phyloP scores from a whole-genome alignment of 108 stramenopile genomes.

The Conticribra weissflogii region DNA sequence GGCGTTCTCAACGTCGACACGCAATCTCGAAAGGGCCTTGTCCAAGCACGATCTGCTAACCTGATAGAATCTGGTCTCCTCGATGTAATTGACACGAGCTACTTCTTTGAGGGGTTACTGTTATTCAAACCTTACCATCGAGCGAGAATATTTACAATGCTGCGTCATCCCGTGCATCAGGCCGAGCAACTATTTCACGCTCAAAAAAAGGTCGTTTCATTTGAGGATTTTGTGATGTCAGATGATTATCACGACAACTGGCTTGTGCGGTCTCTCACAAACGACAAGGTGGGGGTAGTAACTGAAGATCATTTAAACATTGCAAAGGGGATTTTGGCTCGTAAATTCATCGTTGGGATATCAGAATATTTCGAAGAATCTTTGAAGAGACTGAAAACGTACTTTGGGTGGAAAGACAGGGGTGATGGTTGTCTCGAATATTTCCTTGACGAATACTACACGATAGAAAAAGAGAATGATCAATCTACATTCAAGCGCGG shows the following conservation, averaged over 20 bases:
- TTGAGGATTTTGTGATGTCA: conserved; percentile 10
- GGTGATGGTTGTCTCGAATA: conserved; percentile 3
- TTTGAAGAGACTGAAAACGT: conserved; percentile 30
- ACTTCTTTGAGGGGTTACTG: conserved; percentile 24
- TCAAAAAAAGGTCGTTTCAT: background rate
- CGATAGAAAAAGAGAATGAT: background rate
- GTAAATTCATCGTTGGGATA: conserved; percentile 41
- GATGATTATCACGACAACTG: conserved; percentile 33
- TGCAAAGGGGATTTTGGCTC: conserved; percentile 38
- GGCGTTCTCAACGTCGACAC: conserved; percentile 32
- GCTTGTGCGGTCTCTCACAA: conserved; percentile 45
- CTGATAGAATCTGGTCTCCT: conserved; percentile 24
- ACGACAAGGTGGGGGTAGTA: conserved; percentile 28
- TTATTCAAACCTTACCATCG: conserved; percentile 20
- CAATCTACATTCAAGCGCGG: conserved; percentile 13
- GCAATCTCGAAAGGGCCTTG: conserved; percentile 18
- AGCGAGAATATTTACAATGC: conserved; percentile 18
- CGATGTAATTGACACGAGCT: conserved; percentile 24
- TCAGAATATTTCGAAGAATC: conserved; percentile 28
- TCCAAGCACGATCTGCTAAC: conserved; percentile 7
- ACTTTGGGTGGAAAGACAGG: conserved; percentile 32
- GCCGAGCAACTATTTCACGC: conserved; percentile 1
- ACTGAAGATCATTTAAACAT: conserved; percentile 37
- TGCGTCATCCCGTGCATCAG: conserved; percentile 19
- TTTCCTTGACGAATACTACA: background rate